phyloP scores from a whole-genome alignment of 1,284 basidiomycete species.

The Sporisorium reilianum region DNA sequence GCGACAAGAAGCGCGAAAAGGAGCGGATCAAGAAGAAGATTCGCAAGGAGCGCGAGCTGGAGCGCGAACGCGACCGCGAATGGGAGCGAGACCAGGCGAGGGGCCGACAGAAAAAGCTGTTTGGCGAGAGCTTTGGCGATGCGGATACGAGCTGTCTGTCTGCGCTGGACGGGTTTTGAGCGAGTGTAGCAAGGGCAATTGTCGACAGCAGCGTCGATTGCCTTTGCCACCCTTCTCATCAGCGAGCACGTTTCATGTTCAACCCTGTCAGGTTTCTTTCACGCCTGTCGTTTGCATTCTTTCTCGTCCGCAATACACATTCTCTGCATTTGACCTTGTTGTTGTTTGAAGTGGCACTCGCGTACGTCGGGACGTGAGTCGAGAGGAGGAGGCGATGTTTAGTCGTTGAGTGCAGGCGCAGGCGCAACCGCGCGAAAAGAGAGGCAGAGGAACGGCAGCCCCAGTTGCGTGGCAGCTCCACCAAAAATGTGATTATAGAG shows the following conservation, averaged over 20 bases:
- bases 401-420: neutral
- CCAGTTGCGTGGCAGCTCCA: neutral
- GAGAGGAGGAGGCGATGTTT: neutral
- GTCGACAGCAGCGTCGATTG: constrained; percentile 19
- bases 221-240: neutral
- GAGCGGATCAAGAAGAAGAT: constrained; percentile 50
- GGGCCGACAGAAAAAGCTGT: constrained; percentile 45
- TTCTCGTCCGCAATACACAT: constrained; percentile 5
- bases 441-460: neutral
- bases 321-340: constrained; percentile 1
- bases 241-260: neutral
- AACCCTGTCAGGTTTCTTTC: neutral
- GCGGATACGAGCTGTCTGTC: constrained; percentile 44
- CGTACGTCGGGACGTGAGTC: neutral
- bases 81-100: constrained; percentile 50
- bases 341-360: neutral
- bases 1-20: constrained; percentile 52
- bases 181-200: too few relatives aligned
- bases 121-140: constrained; percentile 50
- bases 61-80: constrained; percentile 51
- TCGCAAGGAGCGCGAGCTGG: constrained; percentile 48
- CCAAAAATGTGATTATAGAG: constrained; percentile 11
- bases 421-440: neutral
- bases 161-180: constrained; percentile 44
- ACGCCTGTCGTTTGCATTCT: neutral